A percentile compares a stretch with the other conserved stretches of the same genome.
These are phyloP conservation scores for Colletotrichum lini DNA, from an alignment of 2,329 filamentous ascomycete genomes.

Conservation along the genomic window DNA sequence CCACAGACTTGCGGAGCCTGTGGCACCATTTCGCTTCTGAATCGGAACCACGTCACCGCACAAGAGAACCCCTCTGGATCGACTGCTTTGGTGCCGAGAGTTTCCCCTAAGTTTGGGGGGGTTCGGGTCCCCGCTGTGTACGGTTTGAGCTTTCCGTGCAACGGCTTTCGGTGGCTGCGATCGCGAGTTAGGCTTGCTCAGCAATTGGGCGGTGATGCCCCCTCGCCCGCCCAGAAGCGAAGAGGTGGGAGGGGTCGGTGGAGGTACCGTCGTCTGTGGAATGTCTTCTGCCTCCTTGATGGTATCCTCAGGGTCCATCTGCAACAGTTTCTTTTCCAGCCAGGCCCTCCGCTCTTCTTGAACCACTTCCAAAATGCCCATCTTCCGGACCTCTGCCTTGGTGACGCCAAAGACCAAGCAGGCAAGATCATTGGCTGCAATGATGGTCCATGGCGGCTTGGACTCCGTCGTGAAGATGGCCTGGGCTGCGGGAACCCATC, in stretches of 20 bases:
- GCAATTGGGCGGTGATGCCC: constrained; percentile 88
- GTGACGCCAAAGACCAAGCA: constrained; percentile 99
- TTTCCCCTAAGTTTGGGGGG: constrained; percentile 68
- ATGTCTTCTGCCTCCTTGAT: constrained; percentile 52
- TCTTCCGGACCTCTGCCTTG: constrained; percentile 92
- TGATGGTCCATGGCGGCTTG: constrained; percentile 92
- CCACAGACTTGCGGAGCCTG: constrained; percentile 95
- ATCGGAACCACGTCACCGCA: constrained; percentile 99
- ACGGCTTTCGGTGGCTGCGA: constrained; percentile 68
- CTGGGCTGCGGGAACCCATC: constrained; percentile 92
- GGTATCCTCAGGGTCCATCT: constrained; percentile 66
- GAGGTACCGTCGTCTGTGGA: constrained; percentile 53
- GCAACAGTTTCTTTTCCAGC: constrained; percentile 87
- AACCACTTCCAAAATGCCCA: constrained; percentile 96
- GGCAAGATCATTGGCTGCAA: constrained; percentile 95
- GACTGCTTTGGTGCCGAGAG: constrained; percentile 77
- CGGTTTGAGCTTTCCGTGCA: constrained; percentile 74
- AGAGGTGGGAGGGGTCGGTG: constrained; percentile 59
- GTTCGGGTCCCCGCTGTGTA: constrained; percentile 69
- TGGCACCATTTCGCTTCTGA: constrained; percentile 92
- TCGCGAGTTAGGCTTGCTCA: constrained; percentile 83
- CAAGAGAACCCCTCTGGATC: constrained; percentile 89
- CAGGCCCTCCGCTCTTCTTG: constrained; percentile 89
- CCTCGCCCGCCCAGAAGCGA: constrained; percentile 76
- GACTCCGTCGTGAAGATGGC: constrained; percentile 98